These are phyloP conservation scores for Stylonectria norvegica DNA, from an alignment of 2,329 filamentous ascomycete genomes.

Conservation along the genomic window DNA sequence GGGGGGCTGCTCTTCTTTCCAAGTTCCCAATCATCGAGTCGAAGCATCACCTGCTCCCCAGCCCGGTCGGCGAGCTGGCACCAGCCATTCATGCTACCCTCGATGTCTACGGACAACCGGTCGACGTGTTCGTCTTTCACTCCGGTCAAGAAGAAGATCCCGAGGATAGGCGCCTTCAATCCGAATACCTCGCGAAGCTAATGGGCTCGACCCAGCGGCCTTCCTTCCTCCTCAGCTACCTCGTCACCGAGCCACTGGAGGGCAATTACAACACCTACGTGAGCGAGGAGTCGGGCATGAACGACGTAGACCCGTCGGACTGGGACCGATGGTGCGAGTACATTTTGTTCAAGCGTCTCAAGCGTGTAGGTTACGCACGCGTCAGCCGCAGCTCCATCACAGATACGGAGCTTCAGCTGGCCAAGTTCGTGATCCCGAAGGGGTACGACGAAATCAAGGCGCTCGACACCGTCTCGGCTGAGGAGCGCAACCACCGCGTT, in stretches of 20 bases:
- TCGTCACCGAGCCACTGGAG: slow-evolving; percentile 84
- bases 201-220: slow-evolving; percentile 84
- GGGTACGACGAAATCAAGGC: slow-evolving; percentile 54
- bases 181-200: slow-evolving; percentile 77
- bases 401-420: slow-evolving; percentile 94
- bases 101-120: slow-evolving; percentile 81
- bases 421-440: slow-evolving; percentile 81
- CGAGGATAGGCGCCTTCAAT: slow-evolving; percentile 84
- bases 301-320: slow-evolving; percentile 86
- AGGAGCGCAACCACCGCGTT: slow-evolving; percentile 57
- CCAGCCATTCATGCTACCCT: slow-evolving; percentile 96
- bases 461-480: slow-evolving; percentile 40
- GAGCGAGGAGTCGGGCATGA: slow-evolving; percentile 81
- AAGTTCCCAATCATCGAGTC: slow-evolving; percentile 98
- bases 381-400: slow-evolving; percentile 89
- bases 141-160: slow-evolving; percentile 96
- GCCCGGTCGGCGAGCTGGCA: slow-evolving; percentile 88
- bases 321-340: slow-evolving; percentile 99
- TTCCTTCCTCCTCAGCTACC: slow-evolving; percentile 81
- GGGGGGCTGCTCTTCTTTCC: slow-evolving; percentile 87
- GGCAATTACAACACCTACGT: slow-evolving; percentile 98
- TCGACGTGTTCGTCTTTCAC: slow-evolving; percentile 98
- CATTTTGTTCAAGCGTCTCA: slow-evolving; percentile 88
- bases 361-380: slow-evolving; percentile 82
- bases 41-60: slow-evolving; percentile 90